Conservation (phyloP, 2,329 filamentous ascomycete genomes). For the Nannizziopsis arthrosporioides region DNA sequence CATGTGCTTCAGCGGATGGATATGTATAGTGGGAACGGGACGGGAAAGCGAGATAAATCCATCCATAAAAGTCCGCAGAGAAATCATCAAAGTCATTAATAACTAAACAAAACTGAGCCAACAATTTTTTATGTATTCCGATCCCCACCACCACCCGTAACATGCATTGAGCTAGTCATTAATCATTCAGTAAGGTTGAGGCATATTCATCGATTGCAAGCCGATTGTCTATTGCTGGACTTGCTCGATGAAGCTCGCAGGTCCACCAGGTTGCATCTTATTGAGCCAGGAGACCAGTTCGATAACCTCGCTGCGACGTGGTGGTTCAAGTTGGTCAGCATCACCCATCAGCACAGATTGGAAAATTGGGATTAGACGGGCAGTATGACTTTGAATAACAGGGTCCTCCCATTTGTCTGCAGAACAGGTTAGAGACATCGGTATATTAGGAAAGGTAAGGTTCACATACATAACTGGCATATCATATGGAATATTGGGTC, state of each 20-base stretch:
- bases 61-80: too few species aligned
- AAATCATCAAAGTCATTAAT: too few species aligned
- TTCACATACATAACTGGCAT: constrained; percentile 62
- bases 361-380: constrained; percentile 38
- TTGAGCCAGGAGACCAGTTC: constrained; percentile 41
- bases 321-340: constrained; percentile 38
- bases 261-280: constrained; percentile 32
- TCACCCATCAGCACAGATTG: constrained; percentile 37
- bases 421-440: constrained; percentile 7
- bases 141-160: too few species aligned
- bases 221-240: constrained; percentile 10
- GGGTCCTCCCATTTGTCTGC: constrained; percentile 37
- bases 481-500: constrained; percentile 86
- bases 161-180: too few species aligned
- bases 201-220: too few species aligned
- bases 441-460: neutral
- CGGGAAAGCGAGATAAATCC: too few species aligned
- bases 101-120: too few species aligned
- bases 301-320: constrained; percentile 36
- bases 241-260: constrained; percentile 28
- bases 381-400: constrained; percentile 36
- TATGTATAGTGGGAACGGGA: too few species aligned
- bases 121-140: too few species aligned
- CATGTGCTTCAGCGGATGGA: too few species aligned
- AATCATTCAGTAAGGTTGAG: too few species aligned